Conservation (phyloP, 2,329 filamentous ascomycete genomes). For the Laburnicola sp. region DNA sequence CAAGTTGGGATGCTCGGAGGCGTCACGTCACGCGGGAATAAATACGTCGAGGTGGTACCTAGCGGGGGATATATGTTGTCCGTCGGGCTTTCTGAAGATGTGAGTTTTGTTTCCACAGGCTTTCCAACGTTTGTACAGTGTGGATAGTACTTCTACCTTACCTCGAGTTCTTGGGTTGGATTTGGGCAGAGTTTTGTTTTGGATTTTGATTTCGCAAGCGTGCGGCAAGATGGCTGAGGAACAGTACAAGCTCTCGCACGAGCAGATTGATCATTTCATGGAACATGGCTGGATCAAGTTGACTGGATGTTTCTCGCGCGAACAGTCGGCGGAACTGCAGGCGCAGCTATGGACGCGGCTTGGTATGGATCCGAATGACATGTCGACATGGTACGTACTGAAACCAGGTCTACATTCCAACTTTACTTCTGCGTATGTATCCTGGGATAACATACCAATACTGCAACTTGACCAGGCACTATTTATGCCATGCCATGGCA, state of each 20-base stretch:
- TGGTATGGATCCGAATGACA: slow-evolving; percentile 65
- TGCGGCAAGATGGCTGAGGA: slow-evolving; percentile 18
- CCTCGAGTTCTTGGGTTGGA: no score
- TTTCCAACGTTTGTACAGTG: no score
- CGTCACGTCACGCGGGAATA: not conserved
- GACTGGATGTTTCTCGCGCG: slow-evolving; percentile 55
- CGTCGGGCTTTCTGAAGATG: no score
- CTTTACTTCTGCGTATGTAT: no score
- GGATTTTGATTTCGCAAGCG: not conserved
- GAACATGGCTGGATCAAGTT: slow-evolving; percentile 60
- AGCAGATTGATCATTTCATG: slow-evolving; percentile 58
- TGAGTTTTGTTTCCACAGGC: no score
- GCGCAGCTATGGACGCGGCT: slow-evolving; percentile 64
- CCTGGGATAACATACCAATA: no score
- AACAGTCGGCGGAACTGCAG: slow-evolving; percentile 54
- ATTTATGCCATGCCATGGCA: not conserved
- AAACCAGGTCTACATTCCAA: not conserved
- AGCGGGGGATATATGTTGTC: not conserved
- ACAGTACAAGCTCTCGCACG: slow-evolving; percentile 45
- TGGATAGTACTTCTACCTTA: no score
- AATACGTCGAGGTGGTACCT: not conserved
- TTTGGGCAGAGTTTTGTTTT: not conserved
- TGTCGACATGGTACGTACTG: slow-evolving; percentile 60
- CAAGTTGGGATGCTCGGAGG: not conserved
- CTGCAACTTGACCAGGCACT: no score